Base-by-base conservation (phyloP, 2,329 filamentous ascomycete genomes). In the Teratosphaeria nubilosa region DNA sequence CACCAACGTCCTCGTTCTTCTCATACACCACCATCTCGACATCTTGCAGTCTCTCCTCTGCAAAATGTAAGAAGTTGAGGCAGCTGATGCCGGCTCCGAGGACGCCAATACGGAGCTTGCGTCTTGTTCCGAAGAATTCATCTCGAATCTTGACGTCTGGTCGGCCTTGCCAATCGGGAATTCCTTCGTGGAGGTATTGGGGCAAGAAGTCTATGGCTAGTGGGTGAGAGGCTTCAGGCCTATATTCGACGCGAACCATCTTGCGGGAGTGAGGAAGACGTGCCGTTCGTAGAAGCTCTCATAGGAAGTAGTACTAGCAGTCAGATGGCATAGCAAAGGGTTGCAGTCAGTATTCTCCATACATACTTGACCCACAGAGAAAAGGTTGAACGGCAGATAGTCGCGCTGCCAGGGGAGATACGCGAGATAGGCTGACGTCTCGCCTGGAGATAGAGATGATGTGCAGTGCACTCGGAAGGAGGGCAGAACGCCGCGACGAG, bases 1-100 rank as follows among this genome's bases (percentile, higher is more conserved):
- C 72, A 5, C 71, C 72, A 55, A 74, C 63, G 45, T 70, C 68
- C n/a, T 68, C 61, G 52, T 74, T 74, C 65, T 59, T 59, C 60
- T 66, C 64, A 30, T 64, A 66, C 7, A 65, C 63, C 25, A 63
- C 63, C 6, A 63, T 61, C 16, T 65, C 63, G 53, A 63, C 58
- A 53, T 63, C 59, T 56, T 58, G 56, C 30, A 65, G 34, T 53
- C 53, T 54, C 41, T 54, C 16, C 34, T 63, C 63, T 3, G 63
- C 63, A 16, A 59, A 62, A 50, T 63, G 63, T n/a, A 65, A 54
- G 52, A 64, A 65, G 34, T 65, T 60, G n/a, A 65, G 41, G 13
- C 63, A 56, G 48, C 61, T 63, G 53, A 64, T 63, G n/a, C 63
- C 63, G 2, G 63, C 63, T 34, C 63, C 63, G 20, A 65, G 56